Percentiles rank a stretch among this genome's conserved stretches.
These are phyloP conservation scores for Eimeria necatrix DNA, from an alignment of 169 alveolate species.

Conservation along the genomic window DNA sequence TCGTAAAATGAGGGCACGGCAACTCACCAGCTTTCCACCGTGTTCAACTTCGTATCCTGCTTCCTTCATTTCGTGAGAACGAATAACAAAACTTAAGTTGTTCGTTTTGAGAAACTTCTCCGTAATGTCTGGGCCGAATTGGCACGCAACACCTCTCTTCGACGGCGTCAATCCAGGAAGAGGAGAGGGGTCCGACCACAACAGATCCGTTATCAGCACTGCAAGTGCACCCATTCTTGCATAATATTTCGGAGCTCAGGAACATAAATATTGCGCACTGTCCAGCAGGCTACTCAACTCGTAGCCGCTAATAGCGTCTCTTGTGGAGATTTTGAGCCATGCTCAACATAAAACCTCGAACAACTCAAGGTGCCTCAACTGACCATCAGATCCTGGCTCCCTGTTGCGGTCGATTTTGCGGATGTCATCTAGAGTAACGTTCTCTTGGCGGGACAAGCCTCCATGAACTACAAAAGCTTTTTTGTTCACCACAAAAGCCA, in stretches of 20 bases:
- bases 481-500: conserved; percentile 97
- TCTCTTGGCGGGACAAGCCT: conserved; percentile 97
- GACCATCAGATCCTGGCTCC: conserved; percentile 97
- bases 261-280: too few relatives aligned
- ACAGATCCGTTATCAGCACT: conserved; percentile 95
- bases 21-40: conserved; percentile 93
- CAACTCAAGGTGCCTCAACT: not conserved
- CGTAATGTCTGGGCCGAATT: conserved; percentile 98
- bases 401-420: conserved; percentile 94
- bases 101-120: conserved; percentile 94
- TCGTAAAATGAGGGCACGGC: not conserved
- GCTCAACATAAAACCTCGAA: too few relatives aligned
- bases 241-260: not conserved
- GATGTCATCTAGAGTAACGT: conserved; percentile 96
- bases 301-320: too few relatives aligned
- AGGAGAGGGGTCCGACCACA: conserved; percentile 99
- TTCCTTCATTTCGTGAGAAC: conserved; percentile 99
- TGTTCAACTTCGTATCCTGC: conserved; percentile 99
- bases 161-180: conserved; percentile 97
- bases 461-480: conserved; percentile 99
- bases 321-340: too few relatives aligned
- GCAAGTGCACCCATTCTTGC: not conserved
- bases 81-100: conserved; percentile 93
- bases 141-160: conserved; percentile 96
- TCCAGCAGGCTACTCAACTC: too few relatives aligned